Percentiles rank a stretch among this genome's conserved stretches.
Evolutionary conservation across 2,329 filamentous ascomycete species (phyloP).

Genomic region (Arthrinium phaeospermum): DNA sequence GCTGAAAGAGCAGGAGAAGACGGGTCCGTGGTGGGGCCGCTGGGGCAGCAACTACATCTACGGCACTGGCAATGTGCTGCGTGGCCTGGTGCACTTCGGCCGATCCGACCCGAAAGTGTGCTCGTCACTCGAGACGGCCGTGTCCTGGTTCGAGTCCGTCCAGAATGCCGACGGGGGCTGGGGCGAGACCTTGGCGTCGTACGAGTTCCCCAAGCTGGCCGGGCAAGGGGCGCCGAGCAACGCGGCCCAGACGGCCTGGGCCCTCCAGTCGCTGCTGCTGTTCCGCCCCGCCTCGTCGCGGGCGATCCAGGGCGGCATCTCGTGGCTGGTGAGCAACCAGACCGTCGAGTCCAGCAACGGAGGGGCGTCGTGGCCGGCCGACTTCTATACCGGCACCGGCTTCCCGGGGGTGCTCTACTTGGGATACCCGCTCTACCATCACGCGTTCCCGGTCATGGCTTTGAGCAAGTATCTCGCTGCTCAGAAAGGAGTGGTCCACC

Average conservation of each 20-base stretch:
- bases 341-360: neutral
- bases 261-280: neutral
- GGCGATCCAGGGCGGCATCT: neutral
- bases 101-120: neutral
- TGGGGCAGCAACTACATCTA: constrained; percentile 11
- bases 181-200: constrained; percentile 10
- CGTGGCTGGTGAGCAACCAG: neutral
- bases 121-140: neutral
- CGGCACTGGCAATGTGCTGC: neutral
- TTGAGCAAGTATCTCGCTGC: neutral
- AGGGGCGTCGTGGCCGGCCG: neutral
- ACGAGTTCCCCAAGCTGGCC: neutral
- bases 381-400: constrained; percentile 2
- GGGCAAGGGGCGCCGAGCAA: neutral
- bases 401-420: neutral
- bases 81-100: neutral
- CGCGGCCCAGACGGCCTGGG: constrained; percentile 5
- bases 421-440: neutral
- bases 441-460: neutral
- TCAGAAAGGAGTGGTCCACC: neutral
- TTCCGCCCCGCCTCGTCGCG: neutral
- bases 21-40: neutral
- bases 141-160: neutral
- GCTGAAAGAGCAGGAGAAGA: neutral
- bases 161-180: constrained; percentile 13